Conservation (phyloP, 2,329 filamentous ascomycete genomes). For the Tricladium varicosporioides region DNA sequence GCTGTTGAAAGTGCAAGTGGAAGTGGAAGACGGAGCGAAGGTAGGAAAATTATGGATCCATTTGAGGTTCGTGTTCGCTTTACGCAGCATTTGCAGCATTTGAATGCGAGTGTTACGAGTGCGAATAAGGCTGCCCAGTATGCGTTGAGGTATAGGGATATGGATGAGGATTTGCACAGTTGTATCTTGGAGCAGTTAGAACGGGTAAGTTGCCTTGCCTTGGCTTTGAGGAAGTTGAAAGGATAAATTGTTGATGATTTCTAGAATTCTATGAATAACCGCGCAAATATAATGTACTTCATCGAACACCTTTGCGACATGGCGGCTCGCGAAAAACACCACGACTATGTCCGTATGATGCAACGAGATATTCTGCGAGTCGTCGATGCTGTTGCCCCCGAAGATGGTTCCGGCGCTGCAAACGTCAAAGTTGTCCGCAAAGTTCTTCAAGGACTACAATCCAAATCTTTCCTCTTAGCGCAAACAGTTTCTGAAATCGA, state of each 20-base stretch:
- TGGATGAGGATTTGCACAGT: slow-evolving; percentile 95
- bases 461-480: slow-evolving; percentile 69
- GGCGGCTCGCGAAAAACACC: slow-evolving; percentile 60
- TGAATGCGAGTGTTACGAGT: slow-evolving; percentile 86
- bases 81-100: slow-evolving; percentile 81
- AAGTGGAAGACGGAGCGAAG: too few species aligned
- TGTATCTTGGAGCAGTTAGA: slow-evolving; percentile 97
- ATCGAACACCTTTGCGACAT: slow-evolving; percentile 88
- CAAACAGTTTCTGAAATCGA: slow-evolving; percentile 79
- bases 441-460: slow-evolving; percentile 67
- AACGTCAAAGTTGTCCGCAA: slow-evolving; percentile 91
- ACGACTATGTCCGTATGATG: slow-evolving; percentile 89
- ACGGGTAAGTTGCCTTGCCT: slow-evolving; percentile 52
- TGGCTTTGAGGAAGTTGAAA: not conserved
- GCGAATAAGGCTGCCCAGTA: slow-evolving; percentile 92
- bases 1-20: too few species aligned
- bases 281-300: slow-evolving; percentile 99
- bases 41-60: slow-evolving; percentile 53
- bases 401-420: slow-evolving; percentile 82
- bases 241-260: not conserved
- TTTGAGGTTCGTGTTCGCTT: slow-evolving; percentile 99
- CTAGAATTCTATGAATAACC: slow-evolving; percentile 90
- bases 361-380: slow-evolving; percentile 88
- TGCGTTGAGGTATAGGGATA: slow-evolving; percentile 88
- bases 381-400: slow-evolving; percentile 86